Conservation (phyloP, 1,139 yeast species). For the Debaryomyces udenii region DNA sequence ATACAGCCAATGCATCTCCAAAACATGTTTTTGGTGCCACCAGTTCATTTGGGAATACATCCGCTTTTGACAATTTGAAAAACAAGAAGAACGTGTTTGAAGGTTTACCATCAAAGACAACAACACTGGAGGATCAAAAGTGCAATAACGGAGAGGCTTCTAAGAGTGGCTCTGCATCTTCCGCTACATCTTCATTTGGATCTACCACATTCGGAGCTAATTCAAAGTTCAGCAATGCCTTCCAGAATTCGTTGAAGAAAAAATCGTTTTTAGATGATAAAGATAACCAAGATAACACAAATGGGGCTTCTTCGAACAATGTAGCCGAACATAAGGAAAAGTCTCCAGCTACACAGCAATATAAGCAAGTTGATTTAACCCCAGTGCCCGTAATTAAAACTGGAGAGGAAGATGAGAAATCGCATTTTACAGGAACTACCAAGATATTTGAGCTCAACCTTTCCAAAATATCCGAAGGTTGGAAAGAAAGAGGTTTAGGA, state of each 20-base stretch:
- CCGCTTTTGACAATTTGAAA: slow-evolving; percentile 24
- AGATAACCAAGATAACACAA: slow-evolving; percentile 17
- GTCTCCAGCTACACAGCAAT: slow-evolving; percentile 32
- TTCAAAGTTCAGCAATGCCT: slow-evolving; percentile 61
- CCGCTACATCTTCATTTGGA: slow-evolving; percentile 19
- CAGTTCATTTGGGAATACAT: slow-evolving; percentile 58
- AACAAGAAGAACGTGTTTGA: slow-evolving; percentile 43
- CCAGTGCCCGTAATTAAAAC: slow-evolving; percentile 64
- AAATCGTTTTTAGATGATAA: slow-evolving; percentile 58
- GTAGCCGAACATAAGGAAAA: slow-evolving; percentile 9
- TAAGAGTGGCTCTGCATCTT: slow-evolving; percentile 8
- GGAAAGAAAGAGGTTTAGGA: slow-evolving; percentile 97
- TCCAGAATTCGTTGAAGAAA: slow-evolving; percentile 49
- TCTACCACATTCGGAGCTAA: slow-evolving; percentile 58
- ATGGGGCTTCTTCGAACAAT: slow-evolving; percentile 13
- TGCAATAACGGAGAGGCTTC: slow-evolving; percentile 11
- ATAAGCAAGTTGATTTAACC: slow-evolving; percentile 53
- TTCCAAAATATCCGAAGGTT: slow-evolving; percentile 66
- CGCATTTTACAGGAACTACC: slow-evolving; percentile 70
- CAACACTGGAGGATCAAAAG: slow-evolving; percentile 13
- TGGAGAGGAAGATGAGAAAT: slow-evolving; percentile 87
- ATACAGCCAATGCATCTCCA: slow-evolving; percentile 15
- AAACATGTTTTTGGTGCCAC: slow-evolving; percentile 49
- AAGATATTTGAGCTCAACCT: slow-evolving; percentile 79
- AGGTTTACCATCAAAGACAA: slow-evolving; percentile 18